Evolutionary conservation across 768 basidiomycete genomes (phyloP).

Genomic region (Tulasnella sp.): DNA sequence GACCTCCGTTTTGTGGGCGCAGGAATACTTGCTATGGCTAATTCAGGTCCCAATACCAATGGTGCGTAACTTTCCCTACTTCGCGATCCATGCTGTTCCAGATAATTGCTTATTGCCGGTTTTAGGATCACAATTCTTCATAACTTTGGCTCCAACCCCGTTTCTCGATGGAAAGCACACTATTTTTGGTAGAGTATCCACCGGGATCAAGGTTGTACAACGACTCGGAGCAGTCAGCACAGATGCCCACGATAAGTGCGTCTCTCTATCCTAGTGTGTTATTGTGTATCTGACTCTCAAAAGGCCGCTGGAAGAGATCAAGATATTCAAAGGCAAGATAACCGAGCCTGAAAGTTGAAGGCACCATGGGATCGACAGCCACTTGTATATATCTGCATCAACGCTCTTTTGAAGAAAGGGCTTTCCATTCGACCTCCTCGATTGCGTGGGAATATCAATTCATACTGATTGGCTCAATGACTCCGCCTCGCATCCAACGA

Average conservation of each 20-base stretch:
- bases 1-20: slow-evolving; percentile 92
- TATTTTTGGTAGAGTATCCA: slow-evolving; percentile 79
- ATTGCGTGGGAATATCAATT: too few species aligned
- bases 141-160: slow-evolving; percentile 72
- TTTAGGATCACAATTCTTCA: slow-evolving; percentile 88
- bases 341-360: slow-evolving; percentile 24
- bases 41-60: slow-evolving; percentile 89
- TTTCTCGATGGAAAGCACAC: slow-evolving; percentile 77
- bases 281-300: slow-evolving; percentile 24
- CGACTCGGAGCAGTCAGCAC: slow-evolving; percentile 82
- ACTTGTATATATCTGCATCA: too few species aligned
- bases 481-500: neutral
- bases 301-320: slow-evolving; percentile 54
- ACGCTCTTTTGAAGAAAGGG: too few species aligned
- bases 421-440: too few species aligned
- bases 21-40: slow-evolving; percentile 94
- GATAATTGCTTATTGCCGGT: slow-evolving; percentile 31
- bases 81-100: neutral
- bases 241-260: slow-evolving; percentile 76
- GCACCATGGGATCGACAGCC: too few species aligned
- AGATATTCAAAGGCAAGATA: slow-evolving; percentile 65
- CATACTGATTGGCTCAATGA: neutral
- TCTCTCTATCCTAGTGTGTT: slow-evolving; percentile 16
- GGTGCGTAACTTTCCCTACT: slow-evolving; percentile 31
- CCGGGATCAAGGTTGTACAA: slow-evolving; percentile 87